phyloP scores from a whole-genome alignment of 306 rosid species.

The Vigna mungo region DNA sequence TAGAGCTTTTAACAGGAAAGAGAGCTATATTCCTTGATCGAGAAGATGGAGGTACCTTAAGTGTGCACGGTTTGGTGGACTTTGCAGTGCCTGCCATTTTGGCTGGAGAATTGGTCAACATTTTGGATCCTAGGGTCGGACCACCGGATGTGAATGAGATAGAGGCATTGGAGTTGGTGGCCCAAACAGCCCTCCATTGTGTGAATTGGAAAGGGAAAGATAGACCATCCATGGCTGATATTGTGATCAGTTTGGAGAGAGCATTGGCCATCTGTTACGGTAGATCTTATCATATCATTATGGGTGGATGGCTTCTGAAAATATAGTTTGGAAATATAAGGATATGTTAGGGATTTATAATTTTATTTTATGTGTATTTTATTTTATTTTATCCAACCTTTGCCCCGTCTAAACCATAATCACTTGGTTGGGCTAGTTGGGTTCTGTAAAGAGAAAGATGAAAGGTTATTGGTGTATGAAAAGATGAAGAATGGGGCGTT shows the following conservation, averaged over 20 bases:
- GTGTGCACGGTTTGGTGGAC: constrained; percentile 50
- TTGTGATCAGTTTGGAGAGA: constrained; percentile 77
- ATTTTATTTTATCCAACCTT: too few species aligned
- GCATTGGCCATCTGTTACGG: constrained; percentile 51
- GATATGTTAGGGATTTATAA: too few species aligned
- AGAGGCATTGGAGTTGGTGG: constrained; percentile 84
- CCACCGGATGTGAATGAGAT: constrained; percentile 62
- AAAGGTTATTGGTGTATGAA: too few species aligned
- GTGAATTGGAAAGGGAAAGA: constrained; percentile 92
- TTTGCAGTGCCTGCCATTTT: constrained; percentile 76
- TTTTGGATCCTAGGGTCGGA: constrained; percentile 78
- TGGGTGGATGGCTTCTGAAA: too few species aligned
- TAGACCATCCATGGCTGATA: constrained; percentile 82
- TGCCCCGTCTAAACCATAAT: too few species aligned
- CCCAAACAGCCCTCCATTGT: constrained; percentile 73
- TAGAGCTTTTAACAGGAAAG: constrained; percentile 18
- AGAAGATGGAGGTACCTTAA: neutral
- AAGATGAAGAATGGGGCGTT: too few species aligned
- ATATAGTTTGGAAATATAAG: too few species aligned
- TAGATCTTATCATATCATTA: too few species aligned
- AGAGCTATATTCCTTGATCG: neutral
- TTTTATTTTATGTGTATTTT: too few species aligned
- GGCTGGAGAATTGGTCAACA: constrained; percentile 68
- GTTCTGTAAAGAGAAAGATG: too few species aligned
- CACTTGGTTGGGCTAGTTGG: too few species aligned